Conservation (phyloP, 1,284 basidiomycete genomes). For the Apiotrichum siamense region DNA sequence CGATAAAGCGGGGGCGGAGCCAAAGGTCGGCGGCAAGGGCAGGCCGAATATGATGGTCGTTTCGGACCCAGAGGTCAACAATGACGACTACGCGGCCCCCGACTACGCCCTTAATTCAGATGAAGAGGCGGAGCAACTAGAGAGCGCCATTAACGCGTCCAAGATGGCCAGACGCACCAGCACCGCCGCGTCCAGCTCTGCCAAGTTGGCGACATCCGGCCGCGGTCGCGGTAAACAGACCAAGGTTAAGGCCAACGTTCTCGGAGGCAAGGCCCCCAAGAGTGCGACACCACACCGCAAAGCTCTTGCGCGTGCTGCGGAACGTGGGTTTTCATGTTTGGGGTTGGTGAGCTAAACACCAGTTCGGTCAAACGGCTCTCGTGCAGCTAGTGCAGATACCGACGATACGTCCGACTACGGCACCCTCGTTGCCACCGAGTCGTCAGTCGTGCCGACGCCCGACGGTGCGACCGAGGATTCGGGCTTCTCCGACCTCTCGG, state of each 20-base stretch:
- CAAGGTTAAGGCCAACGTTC: constrained; percentile 1
- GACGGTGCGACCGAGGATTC: not conserved
- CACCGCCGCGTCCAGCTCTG: not conserved
- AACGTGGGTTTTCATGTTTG: constrained; percentile 2
- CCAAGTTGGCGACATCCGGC: not conserved
- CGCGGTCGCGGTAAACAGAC: not conserved
- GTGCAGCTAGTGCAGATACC: not conserved
- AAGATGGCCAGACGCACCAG: not conserved
- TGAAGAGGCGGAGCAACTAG: constrained; percentile 24
- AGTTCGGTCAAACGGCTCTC: not conserved
- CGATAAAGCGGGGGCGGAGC: not conserved
- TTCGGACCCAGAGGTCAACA: not conserved
- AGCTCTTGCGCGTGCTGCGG: constrained; percentile 10
- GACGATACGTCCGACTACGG: not conserved
- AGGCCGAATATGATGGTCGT: constrained; percentile 13
- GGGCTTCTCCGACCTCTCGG: constrained; percentile 9
- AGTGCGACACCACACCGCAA: constrained; percentile 10
- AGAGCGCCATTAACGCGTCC: constrained; percentile 17
- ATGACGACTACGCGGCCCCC: not conserved
- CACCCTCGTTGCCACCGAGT: not conserved
- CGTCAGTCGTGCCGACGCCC: not conserved
- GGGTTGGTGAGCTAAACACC: not conserved
- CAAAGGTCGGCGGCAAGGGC: not conserved
- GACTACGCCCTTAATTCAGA: constrained; percentile 30
- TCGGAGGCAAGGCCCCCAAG: constrained; percentile 13